Evolutionary conservation across 306 rosid species (phyloP).

Genomic region (Cyamopsis tetragonoloba): DNA sequence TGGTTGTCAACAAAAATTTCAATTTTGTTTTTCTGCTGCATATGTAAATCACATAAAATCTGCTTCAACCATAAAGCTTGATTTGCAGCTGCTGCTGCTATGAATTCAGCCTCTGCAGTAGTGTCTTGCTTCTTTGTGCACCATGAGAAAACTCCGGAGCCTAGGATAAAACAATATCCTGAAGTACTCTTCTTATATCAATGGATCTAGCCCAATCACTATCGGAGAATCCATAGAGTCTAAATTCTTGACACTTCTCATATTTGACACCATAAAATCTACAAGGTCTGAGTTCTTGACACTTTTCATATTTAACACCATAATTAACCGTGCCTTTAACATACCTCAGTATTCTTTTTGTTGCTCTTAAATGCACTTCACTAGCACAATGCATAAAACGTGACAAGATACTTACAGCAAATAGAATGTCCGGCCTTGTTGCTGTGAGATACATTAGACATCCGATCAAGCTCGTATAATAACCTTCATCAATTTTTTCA

Average conservation of each 20-base stretch:
- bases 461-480: too few species aligned
- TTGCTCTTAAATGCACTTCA: neutral
- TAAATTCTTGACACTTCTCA: neutral
- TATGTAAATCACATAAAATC: neutral
- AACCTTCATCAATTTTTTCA: too few species aligned
- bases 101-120: neutral
- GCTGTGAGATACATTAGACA: too few species aligned
- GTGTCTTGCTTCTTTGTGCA: neutral
- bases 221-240: neutral
- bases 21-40: neutral
- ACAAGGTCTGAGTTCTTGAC: neutral
- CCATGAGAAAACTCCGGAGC: neutral
- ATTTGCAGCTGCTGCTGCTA: neutral
- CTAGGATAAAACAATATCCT: neutral
- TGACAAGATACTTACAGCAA: neutral
- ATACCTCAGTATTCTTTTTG: neutral
- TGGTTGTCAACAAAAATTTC: neutral
- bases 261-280: neutral
- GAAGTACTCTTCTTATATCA: neutral
- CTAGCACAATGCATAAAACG: neutral
- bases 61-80: neutral
- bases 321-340: neutral
- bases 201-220: neutral
- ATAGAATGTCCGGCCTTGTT: too few species aligned
- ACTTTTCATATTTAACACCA: neutral